phyloP scores from a whole-genome alignment of 768 basidiomycete species.

The Lentinula boryana region DNA sequence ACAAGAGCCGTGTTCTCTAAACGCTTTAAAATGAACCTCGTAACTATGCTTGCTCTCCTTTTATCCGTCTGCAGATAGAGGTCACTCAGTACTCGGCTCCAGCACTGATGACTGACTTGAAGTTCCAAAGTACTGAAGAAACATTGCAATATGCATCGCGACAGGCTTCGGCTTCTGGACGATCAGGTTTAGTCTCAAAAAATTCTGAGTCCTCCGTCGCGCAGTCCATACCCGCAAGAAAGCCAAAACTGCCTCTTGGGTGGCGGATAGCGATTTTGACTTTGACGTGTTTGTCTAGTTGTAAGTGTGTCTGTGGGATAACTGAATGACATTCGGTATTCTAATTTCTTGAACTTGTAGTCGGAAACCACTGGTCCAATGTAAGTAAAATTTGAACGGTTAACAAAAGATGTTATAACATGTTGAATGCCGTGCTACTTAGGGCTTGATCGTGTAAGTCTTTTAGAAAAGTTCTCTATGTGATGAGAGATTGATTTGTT shows the following conservation, averaged over 20 bases:
- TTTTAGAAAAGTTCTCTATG: neutral
- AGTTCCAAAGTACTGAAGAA: neutral
- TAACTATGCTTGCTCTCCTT: neutral
- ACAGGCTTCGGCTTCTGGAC: neutral
- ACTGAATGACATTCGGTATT: neutral
- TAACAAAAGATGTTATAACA: neutral
- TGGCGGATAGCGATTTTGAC: slow-evolving; percentile 30
- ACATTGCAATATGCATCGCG: neutral
- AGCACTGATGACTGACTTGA: neutral
- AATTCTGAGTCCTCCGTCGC: neutral
- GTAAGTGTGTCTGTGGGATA: slow-evolving; percentile 16
- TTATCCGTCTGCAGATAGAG: neutral
- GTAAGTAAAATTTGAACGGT: slow-evolving; percentile 16
- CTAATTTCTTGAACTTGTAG: slow-evolving; percentile 12
- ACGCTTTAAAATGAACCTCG: neutral
- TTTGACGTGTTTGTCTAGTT: slow-evolving; percentile 33
- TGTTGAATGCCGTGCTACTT: neutral
- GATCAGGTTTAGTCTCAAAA: neutral
- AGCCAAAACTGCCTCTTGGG: slow-evolving; percentile 23
- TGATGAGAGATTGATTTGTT: neutral
- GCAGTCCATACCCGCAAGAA: neutral
- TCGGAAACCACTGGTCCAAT: slow-evolving; percentile 38
- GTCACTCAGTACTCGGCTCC: neutral
- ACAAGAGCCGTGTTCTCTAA: neutral
- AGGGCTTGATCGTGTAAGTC: slow-evolving; percentile 32